Conservation (phyloP, 1,284 basidiomycete species). For the Farysia itapuensis region DNA sequence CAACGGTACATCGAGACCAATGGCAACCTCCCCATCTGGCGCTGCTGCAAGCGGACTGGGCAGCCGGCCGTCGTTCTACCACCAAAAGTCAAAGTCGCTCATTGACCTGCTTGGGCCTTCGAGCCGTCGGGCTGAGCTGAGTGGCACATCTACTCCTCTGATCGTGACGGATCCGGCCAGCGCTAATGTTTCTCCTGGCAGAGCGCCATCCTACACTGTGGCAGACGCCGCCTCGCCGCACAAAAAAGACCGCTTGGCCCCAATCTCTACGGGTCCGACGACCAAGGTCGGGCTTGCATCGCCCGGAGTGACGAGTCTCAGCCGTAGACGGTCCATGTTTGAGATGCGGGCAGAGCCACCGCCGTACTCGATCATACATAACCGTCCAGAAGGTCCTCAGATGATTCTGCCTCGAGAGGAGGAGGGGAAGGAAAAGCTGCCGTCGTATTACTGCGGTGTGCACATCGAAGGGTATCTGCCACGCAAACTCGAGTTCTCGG, state of each 20-base stretch:
- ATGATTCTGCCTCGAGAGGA: conserved; percentile 48
- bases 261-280: conserved; percentile 11
- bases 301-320: conserved; percentile 13
- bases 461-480: conserved; percentile 83
- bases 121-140: conserved; percentile 90
- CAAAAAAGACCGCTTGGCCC: conserved; percentile 14
- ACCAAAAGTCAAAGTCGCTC: conserved; percentile 49
- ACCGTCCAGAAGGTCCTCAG: conserved; percentile 48
- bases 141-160: conserved; percentile 45
- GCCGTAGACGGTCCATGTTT: conserved; percentile 52
- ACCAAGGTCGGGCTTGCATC: conserved; percentile 19
- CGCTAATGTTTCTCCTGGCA: not conserved
- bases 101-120: conserved; percentile 40
- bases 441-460: conserved; percentile 80
- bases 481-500: conserved; percentile 89
- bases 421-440: conserved; percentile 80
- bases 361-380: conserved; percentile 50
- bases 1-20: not conserved
- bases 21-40: not conserved
- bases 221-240: conserved; percentile 10
- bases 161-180: not conserved
- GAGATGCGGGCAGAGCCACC: conserved; percentile 51
- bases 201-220: not conserved
- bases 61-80: conserved; percentile 42
- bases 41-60: not conserved